Percentiles rank a stretch among this genome's conserved stretches.
Conservation (phyloP, 2,329 filamentous ascomycete genomes). For the Purpureocillium takamizusanense region DNA sequence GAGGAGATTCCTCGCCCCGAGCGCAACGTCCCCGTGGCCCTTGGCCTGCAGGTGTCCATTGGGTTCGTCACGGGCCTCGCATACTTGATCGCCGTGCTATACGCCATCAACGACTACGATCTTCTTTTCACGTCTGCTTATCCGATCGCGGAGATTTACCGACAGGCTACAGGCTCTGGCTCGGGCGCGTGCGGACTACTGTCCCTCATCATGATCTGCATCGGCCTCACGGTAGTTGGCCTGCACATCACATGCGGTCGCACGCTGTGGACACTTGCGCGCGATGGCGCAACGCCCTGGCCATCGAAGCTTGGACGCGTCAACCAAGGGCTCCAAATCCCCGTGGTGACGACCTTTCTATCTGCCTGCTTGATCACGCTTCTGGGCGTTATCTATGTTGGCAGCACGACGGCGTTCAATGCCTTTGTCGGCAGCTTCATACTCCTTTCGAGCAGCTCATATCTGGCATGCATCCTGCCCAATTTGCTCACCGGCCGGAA, state of each 20-base stretch:
- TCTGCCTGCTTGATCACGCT: conserved; percentile 36
- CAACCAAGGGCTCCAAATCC: too few relatives aligned
- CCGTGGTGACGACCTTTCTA: conserved; percentile 33
- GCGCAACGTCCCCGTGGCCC: conserved; percentile 43
- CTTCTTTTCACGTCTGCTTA: conserved; percentile 41
- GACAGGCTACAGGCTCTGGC: conserved; percentile 42
- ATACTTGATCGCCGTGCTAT: conserved; percentile 46
- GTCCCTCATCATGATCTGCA: conserved; percentile 27
- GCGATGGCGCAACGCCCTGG: conserved; percentile 28
- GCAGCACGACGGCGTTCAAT: conserved; percentile 56
- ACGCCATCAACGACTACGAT: conserved; percentile 48
- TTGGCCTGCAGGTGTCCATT: conserved; percentile 39
- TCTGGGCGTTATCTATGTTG: conserved; percentile 56
- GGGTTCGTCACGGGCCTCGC: conserved; percentile 43
- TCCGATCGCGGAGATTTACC: conserved; percentile 59
- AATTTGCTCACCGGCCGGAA: conserved; percentile 35
- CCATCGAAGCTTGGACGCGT: conserved; percentile 14
- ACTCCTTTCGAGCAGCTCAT: conserved; percentile 20
- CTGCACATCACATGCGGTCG: conserved; percentile 29
- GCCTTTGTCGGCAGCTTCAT: conserved; percentile 50
- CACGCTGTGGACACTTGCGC: conserved; percentile 30
- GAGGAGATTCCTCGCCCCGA: conserved; percentile 51
- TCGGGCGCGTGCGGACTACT: conserved; percentile 43
- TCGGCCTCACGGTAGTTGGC: conserved; percentile 24
- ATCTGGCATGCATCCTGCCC: conserved; percentile 54